phyloP scores from a whole-genome alignment of 2,329 filamentous ascomycete genomes.

The Nigrospora sphaerica region DNA sequence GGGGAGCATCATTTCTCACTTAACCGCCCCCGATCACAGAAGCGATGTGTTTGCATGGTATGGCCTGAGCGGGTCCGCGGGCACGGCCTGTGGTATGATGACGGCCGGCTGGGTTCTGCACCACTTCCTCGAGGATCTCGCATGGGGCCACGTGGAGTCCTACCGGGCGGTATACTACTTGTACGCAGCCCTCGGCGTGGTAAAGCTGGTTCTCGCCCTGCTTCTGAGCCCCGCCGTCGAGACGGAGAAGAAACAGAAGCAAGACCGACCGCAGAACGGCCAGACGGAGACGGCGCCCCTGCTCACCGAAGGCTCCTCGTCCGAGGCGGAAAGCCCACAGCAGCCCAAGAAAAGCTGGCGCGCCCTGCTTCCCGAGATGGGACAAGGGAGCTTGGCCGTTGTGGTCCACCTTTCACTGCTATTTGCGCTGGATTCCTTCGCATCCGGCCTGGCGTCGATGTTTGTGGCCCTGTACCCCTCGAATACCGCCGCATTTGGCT shows the following conservation, averaged over 20 bases:
- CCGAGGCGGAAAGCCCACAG: no score
- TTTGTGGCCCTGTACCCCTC: slow-evolving; percentile 27
- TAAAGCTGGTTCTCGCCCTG: slow-evolving; percentile 50
- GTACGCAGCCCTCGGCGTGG: slow-evolving; percentile 47
- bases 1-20: slow-evolving; percentile 51
- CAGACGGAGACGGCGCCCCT: slow-evolving; percentile 11
- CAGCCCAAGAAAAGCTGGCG: slow-evolving; percentile 3
- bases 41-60: slow-evolving; percentile 58
- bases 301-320: not conserved
- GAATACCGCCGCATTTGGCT: no score
- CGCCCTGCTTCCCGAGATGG: slow-evolving; percentile 46
- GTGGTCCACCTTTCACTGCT: slow-evolving; percentile 58
- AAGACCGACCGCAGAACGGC: not conserved
- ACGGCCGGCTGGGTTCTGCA: slow-evolving; percentile 53
- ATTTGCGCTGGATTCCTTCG: slow-evolving; percentile 25
- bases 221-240: slow-evolving; percentile 32
- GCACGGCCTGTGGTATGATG: slow-evolving; percentile 53
- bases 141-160: slow-evolving; percentile 12
- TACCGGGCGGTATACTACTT: slow-evolving; percentile 40
- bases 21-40: slow-evolving; percentile 36
- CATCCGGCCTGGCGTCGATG: slow-evolving; percentile 61
- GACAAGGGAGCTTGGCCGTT: slow-evolving; percentile 26
- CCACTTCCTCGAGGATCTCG: slow-evolving; percentile 29
- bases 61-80: slow-evolving; percentile 48
- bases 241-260: slow-evolving; percentile 18